Evolutionary conservation across 495 filamentous ascomycete species (phyloP), one percentile per base, ranked within the genome.

Genomic region (Letharia columbiana): DNA sequence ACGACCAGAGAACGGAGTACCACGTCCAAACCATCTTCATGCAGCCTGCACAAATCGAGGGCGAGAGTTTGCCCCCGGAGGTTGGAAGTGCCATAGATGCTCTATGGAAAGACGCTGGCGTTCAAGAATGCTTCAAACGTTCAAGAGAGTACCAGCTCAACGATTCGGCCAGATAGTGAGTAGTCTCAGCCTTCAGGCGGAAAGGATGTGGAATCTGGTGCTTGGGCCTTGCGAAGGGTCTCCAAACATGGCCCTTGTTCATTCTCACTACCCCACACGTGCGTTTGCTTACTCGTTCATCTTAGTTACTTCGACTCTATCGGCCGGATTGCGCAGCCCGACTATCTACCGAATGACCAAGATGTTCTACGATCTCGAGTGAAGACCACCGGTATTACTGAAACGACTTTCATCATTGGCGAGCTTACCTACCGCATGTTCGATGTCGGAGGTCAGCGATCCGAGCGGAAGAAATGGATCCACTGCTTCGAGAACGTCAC

Each of bases 381-480:
- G 77, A 96, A 96, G 86, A 99, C 94, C 35, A 99, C 94, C 60
- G 95, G 94, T 86, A 98, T 99, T 73, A 99, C 91, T 23, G 94
- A 99, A 79, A 98, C 94, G 23, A 94, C 92, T 57, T 99, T 99
- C 79, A 93, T 96, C 74, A 95, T 98, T 69, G 95, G 94, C 67
- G 91, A 97, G 72, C 80, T 99, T 73, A 98, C 92, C 41, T 99
- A 97, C 80, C 87, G 95, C 64, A 99, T 99, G 94, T 98, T 98
- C 80, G 94, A 99, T 76, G 94, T 99, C 42, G 94, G 94, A 82
- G 94, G 94, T 72, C 94, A 98, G 79, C 89, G 94, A 71, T 98
- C 95, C 2, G 94, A 99, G 78, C 89, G 94, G 70, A 99, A 99
- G 89, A 99, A 99, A 88, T 99, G 94, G 94, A 99, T 99, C 67